Conservation (phyloP, 2,329 filamentous ascomycete genomes). For the Monilinia fructigena region DNA sequence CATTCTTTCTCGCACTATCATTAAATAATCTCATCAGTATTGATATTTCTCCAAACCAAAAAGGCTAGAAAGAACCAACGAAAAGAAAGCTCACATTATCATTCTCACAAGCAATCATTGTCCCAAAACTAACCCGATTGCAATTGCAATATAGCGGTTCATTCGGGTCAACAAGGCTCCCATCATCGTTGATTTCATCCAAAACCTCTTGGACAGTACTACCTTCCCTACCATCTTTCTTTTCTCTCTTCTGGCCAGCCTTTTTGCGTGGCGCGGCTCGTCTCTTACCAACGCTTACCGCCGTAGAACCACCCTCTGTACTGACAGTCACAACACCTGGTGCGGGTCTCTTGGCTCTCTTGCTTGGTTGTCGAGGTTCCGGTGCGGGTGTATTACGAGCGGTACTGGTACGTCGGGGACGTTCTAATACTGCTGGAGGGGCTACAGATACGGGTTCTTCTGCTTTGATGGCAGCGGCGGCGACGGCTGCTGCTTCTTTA, state of each 20-base stretch:
- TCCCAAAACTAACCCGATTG: constrained; percentile 75
- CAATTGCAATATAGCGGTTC: constrained; percentile 78
- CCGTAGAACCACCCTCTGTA: constrained; percentile 46
- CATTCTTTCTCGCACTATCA: constrained; percentile 73
- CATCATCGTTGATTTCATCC: constrained; percentile 65
- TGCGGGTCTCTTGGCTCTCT: constrained; percentile 67
- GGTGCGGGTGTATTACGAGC: constrained; percentile 44
- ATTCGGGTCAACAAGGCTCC: constrained; percentile 69
- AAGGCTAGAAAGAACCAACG: background rate
- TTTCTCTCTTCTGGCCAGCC: constrained; percentile 47
- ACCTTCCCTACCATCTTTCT: constrained; percentile 44
- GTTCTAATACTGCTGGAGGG: constrained; percentile 34
- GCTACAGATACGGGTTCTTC: constrained; percentile 31
- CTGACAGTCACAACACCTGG: constrained; percentile 63
- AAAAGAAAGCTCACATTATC: constrained; percentile 58
- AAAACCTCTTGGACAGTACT: constrained; percentile 48
- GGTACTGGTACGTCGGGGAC: constrained; percentile 41
- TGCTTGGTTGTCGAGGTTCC: constrained; percentile 48
- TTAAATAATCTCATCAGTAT: constrained; percentile 27
- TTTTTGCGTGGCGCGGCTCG: constrained; percentile 69
- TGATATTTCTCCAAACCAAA: background rate
- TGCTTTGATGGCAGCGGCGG: constrained; percentile 25
- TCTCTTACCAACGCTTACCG: constrained; percentile 67
- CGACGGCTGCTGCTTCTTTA: constrained; percentile 31
- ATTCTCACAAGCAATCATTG: constrained; percentile 83